Percentiles rank a stretch among this genome's conserved stretches.
Evolutionary conservation across 164 flowering plant species (phyloP).

Genomic region (Magnolia sinica): DNA sequence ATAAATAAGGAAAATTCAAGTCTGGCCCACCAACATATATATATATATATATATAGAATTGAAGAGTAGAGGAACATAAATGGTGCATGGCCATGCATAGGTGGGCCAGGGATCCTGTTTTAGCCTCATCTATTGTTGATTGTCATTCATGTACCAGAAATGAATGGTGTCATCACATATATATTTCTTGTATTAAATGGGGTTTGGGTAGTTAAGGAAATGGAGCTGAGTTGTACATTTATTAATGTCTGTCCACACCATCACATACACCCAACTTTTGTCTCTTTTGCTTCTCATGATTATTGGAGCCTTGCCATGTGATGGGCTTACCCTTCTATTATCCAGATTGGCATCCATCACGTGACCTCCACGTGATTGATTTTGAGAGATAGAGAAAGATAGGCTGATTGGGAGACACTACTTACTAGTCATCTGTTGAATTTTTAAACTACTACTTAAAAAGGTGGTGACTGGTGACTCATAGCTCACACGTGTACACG

Average conservation of each 20-base stretch:
- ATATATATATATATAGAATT: too few species aligned
- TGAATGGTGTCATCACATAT: not conserved
- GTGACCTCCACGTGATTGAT: conserved; percentile 13
- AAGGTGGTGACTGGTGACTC: not conserved
- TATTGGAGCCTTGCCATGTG: conserved; percentile 54
- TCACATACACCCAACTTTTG: conserved; percentile 46
- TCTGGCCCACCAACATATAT: too few species aligned
- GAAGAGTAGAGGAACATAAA: too few species aligned
- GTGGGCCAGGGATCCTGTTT: not conserved
- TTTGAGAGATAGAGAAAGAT: not conserved
- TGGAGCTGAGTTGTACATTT: conserved; percentile 33
- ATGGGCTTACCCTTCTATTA: not conserved
- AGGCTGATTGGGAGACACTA: too few species aligned
- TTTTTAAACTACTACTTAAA: too few species aligned
- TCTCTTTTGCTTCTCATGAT: conserved; percentile 46
- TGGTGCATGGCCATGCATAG: too few species aligned
- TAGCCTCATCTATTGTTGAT: too few species aligned
- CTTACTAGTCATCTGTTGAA: too few species aligned
- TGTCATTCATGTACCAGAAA: not conserved
- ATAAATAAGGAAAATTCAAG: too few species aligned
- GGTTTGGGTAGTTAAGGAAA: conserved; percentile 13
- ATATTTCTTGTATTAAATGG: not conserved
- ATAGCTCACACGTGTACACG: not conserved
- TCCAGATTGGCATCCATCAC: not conserved
- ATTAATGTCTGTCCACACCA: not conserved